Conservation (phyloP, 2,329 filamentous ascomycete species). For the Madurella fahalii region DNA sequence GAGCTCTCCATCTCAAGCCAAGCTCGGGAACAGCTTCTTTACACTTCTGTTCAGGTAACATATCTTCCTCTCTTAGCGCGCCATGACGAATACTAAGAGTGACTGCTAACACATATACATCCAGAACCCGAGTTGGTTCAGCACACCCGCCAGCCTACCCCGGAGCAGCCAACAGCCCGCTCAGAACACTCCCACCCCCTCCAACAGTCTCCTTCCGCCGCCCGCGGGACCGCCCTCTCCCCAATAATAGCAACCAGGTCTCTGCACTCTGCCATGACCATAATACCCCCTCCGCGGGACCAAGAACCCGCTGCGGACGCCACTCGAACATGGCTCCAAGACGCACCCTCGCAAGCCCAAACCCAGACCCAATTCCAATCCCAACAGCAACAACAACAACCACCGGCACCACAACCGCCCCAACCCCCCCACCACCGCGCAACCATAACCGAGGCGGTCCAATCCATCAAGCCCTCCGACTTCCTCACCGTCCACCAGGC, state of each 20-base stretch:
- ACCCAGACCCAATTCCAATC: background rate
- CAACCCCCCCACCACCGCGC: background rate
- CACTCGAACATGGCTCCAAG: constrained; percentile 17
- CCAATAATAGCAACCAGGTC: background rate
- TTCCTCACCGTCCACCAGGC: constrained; percentile 69
- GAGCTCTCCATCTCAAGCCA: too few species aligned
- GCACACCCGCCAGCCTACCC: too few species aligned
- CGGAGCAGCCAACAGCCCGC: too few species aligned
- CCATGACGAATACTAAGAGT: too few species aligned
- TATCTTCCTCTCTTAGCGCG: too few species aligned
- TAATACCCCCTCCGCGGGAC: constrained; percentile 5
- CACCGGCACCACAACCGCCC: background rate
- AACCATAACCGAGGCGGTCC: constrained; percentile 59
- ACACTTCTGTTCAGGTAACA: too few species aligned
- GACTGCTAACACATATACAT: too few species aligned
- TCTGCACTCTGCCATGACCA: constrained; percentile 6
- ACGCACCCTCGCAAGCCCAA: background rate
- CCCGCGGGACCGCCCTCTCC: background rate
- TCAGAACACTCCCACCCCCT: too few species aligned
- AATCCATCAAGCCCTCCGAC: constrained; percentile 63
- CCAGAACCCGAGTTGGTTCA: too few species aligned
- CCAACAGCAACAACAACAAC: constrained; percentile 2
- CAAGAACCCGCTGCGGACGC: constrained; percentile 11
- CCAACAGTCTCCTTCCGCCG: too few species aligned
- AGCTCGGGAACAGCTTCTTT: too few species aligned